phyloP scores from a whole-genome alignment of 2,329 filamentous ascomycete species.

The Dactylellina cionopaga region DNA sequence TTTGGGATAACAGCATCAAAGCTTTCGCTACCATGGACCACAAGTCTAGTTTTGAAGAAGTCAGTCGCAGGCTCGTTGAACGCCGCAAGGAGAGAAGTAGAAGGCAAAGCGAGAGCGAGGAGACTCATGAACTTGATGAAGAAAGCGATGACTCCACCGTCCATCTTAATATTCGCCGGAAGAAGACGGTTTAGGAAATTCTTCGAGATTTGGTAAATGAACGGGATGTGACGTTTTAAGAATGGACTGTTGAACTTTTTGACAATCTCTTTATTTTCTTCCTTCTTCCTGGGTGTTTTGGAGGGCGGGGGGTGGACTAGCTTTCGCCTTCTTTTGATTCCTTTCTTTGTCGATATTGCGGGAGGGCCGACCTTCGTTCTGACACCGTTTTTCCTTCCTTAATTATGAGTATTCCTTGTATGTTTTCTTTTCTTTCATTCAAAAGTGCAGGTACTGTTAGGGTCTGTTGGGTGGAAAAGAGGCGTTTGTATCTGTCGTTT shows the following conservation, averaged over 20 bases:
- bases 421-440: constrained; percentile 16
- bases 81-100: constrained; percentile 64
- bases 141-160: constrained; percentile 58
- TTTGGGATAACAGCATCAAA: constrained; percentile 66
- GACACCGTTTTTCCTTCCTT: no score
- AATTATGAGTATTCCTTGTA: no score
- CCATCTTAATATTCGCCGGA: constrained; percentile 50
- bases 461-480: constrained; percentile 4
- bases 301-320: constrained; percentile 48
- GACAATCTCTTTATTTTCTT: constrained; percentile 4
- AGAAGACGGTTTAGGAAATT: constrained; percentile 52
- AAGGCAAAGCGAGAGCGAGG: constrained; percentile 52
- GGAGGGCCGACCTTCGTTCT: no score
- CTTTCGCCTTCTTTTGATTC: background rate
- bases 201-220: constrained; percentile 48
- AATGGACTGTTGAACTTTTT: constrained; percentile 13
- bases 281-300: constrained; percentile 52
- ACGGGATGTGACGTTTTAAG: constrained; percentile 46
- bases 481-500: constrained; percentile 5
- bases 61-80: constrained; percentile 65
- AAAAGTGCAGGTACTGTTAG: constrained; percentile 3
- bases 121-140: constrained; percentile 53
- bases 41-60: constrained; percentile 50
- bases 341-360: constrained; percentile 11
- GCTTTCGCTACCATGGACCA: constrained; percentile 61